A percentile compares a stretch with the other conserved stretches of the same genome.
These are phyloP conservation scores for Boletus fagicola DNA, from an alignment of 768 basidiomycete genomes.

Conservation along the genomic window DNA sequence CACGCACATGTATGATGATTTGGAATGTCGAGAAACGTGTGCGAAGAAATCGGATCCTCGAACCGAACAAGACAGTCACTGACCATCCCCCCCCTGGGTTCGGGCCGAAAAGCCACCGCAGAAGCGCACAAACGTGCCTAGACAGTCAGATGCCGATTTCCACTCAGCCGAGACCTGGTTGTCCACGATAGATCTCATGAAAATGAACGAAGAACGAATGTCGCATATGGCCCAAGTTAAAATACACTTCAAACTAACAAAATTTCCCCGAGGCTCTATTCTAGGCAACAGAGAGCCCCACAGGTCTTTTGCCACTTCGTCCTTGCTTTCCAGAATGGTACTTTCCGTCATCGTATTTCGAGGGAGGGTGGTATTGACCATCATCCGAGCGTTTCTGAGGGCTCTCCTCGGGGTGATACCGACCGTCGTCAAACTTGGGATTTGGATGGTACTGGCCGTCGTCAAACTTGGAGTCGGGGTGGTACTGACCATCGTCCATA, in stretches of 20 bases:
- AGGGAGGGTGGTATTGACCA: too few species aligned
- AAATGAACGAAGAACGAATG: constrained; percentile 15
- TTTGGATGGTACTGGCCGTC: constrained; percentile 17
- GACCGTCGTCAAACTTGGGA: constrained; percentile 1
- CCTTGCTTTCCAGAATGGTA: constrained; percentile 8
- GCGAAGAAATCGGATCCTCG: too few species aligned
- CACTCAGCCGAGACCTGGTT: too few species aligned
- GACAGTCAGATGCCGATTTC: too few species aligned
- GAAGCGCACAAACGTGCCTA: too few species aligned
- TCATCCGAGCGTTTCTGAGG: constrained; percentile 15
- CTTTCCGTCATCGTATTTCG: constrained; percentile 6
- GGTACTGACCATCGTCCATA: constrained; percentile 18
- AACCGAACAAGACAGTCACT: too few species aligned
- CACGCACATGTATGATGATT: too few species aligned
- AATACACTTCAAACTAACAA: constrained; percentile 2
- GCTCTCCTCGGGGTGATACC: not conserved
- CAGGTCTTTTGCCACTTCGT: not conserved
- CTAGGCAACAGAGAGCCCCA: not conserved
- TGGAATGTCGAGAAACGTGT: too few species aligned
- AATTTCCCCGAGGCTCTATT: not conserved
- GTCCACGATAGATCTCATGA: not conserved
- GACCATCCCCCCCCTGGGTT: not conserved
- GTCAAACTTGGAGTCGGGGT: constrained; percentile 1
- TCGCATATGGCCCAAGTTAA: constrained; percentile 6
- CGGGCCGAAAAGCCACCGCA: too few species aligned